phyloP scores from a whole-genome alignment of 495 filamentous ascomycete genomes.

The Lasiosphaeris hirsuta region DNA sequence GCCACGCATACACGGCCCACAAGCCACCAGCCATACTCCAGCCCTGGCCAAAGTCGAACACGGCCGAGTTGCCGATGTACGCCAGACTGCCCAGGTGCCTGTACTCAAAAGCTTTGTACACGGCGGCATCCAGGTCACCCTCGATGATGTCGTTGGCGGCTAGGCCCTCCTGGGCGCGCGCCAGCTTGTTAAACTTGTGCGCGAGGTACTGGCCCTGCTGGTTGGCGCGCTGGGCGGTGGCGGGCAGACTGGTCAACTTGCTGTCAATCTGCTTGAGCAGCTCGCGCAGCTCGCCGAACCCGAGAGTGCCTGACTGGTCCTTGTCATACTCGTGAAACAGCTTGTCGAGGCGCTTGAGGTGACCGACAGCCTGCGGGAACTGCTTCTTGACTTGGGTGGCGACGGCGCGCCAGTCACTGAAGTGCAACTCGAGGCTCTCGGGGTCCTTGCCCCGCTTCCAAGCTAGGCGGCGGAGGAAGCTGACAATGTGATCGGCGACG shows the following conservation, averaged over 20 bases:
- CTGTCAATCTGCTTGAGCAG: conserved; percentile 86
- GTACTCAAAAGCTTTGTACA: conserved; percentile 96
- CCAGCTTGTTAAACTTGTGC: conserved; percentile 90
- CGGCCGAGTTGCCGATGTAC: conserved; percentile 93
- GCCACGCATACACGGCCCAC: conserved; percentile 93
- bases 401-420: conserved; percentile 81
- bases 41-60: conserved; percentile 79
- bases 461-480: conserved; percentile 83
- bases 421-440: conserved; percentile 74
- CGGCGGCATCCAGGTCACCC: conserved; percentile 86
- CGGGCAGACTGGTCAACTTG: conserved; percentile 81
- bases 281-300: conserved; percentile 87
- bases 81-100: conserved; percentile 87
- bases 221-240: conserved; percentile 94
- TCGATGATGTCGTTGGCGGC: conserved; percentile 74
- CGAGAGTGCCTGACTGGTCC: conserved; percentile 86
- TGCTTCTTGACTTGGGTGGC: conserved; percentile 77
- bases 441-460: conserved; percentile 91
- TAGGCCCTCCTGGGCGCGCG: conserved; percentile 73
- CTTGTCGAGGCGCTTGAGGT: conserved; percentile 82
- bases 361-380: conserved; percentile 90
- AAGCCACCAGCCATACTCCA: conserved; percentile 79
- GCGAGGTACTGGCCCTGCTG: conserved; percentile 95
- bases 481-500: conserved; percentile 77
- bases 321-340: conserved; percentile 90